Conservation (phyloP, 495 filamentous ascomycete species). For the Aspergillus conjunctus region DNA sequence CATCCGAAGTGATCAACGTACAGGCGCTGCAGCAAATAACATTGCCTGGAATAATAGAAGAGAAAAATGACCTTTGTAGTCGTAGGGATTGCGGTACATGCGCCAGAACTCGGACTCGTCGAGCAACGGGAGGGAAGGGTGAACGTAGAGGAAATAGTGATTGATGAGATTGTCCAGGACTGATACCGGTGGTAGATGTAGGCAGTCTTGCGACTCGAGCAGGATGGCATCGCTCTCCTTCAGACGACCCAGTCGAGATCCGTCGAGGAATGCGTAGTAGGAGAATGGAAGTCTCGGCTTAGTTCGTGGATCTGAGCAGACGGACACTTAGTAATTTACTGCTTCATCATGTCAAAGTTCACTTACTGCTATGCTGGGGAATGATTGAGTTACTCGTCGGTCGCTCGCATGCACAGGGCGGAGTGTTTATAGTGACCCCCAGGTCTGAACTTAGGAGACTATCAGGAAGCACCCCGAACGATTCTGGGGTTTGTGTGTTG, state of each 20-base stretch:
- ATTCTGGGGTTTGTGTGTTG: background rate
- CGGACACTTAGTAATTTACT: background rate
- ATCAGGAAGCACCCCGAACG: too few species aligned
- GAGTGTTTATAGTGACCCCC: too few species aligned
- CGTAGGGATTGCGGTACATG: background rate
- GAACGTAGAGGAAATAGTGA: slow-evolving; percentile 10
- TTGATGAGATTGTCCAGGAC: background rate
- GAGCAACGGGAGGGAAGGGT: slow-evolving; percentile 2
- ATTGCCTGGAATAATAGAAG: slow-evolving; percentile 2
- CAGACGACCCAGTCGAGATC: background rate
- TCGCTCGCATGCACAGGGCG: too few species aligned
- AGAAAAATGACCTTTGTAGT: background rate
- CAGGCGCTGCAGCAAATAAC: slow-evolving; percentile 5
- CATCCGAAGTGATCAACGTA: background rate
- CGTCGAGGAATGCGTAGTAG: slow-evolving; percentile 1
- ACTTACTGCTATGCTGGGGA: too few species aligned
- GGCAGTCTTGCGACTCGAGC: background rate
- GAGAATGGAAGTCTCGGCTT: background rate
- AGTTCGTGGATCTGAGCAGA: background rate
- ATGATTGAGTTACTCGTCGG: too few species aligned
- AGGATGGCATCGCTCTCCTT: background rate
- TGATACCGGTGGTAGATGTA: background rate
- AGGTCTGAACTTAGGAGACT: too few species aligned
- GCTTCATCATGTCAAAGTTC: too few species aligned
- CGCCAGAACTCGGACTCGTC: background rate